Evolutionary conservation across 148 eudicot genomes (phyloP).

Genomic region (Heliamphora exappendiculata): DNA sequence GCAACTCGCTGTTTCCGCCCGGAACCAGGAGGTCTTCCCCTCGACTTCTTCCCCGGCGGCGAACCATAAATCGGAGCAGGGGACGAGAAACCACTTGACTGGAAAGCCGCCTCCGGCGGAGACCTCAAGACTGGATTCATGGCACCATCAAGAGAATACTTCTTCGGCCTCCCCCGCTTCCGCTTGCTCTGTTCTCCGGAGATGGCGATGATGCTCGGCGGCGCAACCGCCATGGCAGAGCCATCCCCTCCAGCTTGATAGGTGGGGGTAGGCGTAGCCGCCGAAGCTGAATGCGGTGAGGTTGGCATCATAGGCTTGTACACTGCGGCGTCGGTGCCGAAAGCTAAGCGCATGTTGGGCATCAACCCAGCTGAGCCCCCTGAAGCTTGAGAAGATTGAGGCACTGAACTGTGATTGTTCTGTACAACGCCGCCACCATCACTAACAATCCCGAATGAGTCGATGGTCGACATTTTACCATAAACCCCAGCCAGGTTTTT

Average conservation of each 20-base stretch:
- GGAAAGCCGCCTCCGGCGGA: neutral
- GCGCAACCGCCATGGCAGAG: conserved; percentile 9
- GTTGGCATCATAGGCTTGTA: conserved; percentile 22
- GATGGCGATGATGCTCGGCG: neutral
- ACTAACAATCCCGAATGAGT: neutral
- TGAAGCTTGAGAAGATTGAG: neutral
- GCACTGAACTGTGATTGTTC: neutral
- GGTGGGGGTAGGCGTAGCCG: conserved; percentile 2
- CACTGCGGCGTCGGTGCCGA: conserved; percentile 11
- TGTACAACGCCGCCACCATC: conserved; percentile 1
- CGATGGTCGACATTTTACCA: conserved; percentile 7
- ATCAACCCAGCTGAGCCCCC: neutral
- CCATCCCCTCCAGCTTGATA: conserved; percentile 7
- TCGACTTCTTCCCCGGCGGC: conserved; percentile 22
- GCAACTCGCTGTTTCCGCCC: conserved; percentile 22
- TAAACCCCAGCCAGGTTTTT: conserved; percentile 4
- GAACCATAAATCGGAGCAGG: conserved; percentile 13
- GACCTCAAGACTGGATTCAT: conserved; percentile 12
- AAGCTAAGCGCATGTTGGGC: conserved; percentile 27
- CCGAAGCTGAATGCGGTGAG: conserved; percentile 4
- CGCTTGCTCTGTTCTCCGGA: conserved; percentile 21
- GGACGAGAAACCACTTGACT: conserved; percentile 12
- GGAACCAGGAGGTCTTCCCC: conserved; percentile 52
- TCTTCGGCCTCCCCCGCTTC: conserved; percentile 54
- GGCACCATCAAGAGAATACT: conserved; percentile 37